Evolutionary conservation across 345 rosid genomes (phyloP), one percentile per base, ranked within the genome.

Genomic region (Capsella bursapastoris): DNA sequence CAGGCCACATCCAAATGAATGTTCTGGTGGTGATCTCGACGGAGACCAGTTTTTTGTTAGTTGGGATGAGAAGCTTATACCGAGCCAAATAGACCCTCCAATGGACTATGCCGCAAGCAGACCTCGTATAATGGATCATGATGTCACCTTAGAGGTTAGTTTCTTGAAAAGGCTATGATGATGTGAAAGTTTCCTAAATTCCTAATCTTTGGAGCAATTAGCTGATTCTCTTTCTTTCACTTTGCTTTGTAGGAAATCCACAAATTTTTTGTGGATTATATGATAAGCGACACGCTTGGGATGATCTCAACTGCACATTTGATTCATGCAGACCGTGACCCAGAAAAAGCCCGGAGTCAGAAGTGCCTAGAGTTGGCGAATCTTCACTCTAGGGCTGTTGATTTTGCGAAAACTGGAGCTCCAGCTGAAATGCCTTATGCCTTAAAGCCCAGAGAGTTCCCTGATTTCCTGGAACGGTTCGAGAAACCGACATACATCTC

Each of bases 1-100:
- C 83, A 95, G 99, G 93, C 99, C 99, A 55, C 97, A 95, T 84
- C 97, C 97, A 50, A 92, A 87, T 71, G 97, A 95, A 86, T 95
- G 96, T 82, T 92, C 95, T 15, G 99, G 99, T 59, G 99, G 97
- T 55, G 99, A 92, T 86, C 97, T 95, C 66, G 99, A 95, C 63
- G 97, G 99, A 56, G 99, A 95, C 82, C 83, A 78, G 65, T 95
- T 77, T 80, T 95, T 95, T 71, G 80, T 92, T 50, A 84, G 96
- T 78, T 95, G 97, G 99, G 97, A 92, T 64, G 62, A 86, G 78
- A 87, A 81, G 77, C 89, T 95, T 68, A 79, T 92, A 70, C 99
- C 97, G 4, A 67, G 47, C 74, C 70, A 84, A 82, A 84, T 85
- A 47, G 93, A 87, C 9, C 57, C 90, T 73, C 97, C 99, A 3